Base-by-base conservation (phyloP, 164 flowering plant species). In the Liquidambar formosana region DNA sequence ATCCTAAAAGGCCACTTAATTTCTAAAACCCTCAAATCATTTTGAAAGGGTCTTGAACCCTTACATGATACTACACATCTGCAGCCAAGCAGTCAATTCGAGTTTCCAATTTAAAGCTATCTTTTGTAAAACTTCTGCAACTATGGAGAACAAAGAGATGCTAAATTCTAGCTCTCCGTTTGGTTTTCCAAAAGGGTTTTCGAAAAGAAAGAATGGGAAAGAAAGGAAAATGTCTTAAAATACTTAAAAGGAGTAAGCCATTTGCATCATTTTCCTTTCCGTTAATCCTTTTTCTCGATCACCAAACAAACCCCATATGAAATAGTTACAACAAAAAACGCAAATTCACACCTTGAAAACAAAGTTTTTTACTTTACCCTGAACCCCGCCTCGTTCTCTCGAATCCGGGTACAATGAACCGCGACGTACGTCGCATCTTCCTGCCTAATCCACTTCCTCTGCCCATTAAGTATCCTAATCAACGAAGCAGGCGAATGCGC, bases 401-500 rank as follows among this genome's bases (percentile, higher is more conserved):
- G 96, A 79, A 89, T 88, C 26, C 98, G 79, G 85, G 80, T 77
- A 71, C 83, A 89, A 85, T 96, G 99, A 58, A 87, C 87, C 0
- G 80, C 88, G 27, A 95, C 53, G 73, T 89, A 93, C 19, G 88
- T 88, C 5, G 82, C 87, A 73, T 93, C 97, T 8, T 89, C 93
- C 57, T 91, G 97, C 59, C 64, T 76, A 71, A 90, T 65, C 98
- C 98, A 94, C 77, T 92, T 92, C 67, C 83, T 76, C 80, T 92
- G 96, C 15, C 84, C 93, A 69, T 88, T 87, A 26, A 94, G 87
- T 18, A 90, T 76, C 62, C 95, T 71, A 43, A 75, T 66, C 19
- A 86, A 41, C 21, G 86, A 81, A 0, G 76, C 77, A 0, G 86
- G 66, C 77, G 86, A 90, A 43, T 91, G 93, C 19, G 85, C 65